Evolutionary conservation across 1,139 yeast species (phyloP).

Genomic region (Yamadazyma epiphylla): DNA sequence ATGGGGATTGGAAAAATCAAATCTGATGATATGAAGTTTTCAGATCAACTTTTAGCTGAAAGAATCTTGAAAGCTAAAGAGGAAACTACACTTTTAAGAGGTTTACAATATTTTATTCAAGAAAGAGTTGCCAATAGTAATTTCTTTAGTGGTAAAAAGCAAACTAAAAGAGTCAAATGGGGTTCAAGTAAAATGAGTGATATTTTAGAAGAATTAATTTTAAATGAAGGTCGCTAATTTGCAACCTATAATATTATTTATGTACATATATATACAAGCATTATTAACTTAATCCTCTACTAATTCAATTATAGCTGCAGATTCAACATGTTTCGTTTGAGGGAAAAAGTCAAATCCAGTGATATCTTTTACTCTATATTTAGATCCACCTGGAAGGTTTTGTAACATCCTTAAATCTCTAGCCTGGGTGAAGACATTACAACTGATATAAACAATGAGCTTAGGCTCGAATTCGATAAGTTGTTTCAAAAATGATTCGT

Average conservation of each 20-base stretch:
- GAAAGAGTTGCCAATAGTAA: slow-evolving; percentile 50
- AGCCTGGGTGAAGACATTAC: slow-evolving; percentile 47
- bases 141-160: slow-evolving; percentile 56
- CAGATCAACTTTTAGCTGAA: slow-evolving; percentile 52
- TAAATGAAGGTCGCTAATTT: slow-evolving; percentile 5
- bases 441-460: slow-evolving; percentile 38
- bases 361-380: slow-evolving; percentile 29
- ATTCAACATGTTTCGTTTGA: slow-evolving; percentile 46
- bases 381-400: slow-evolving; percentile 16
- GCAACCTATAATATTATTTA: too few species aligned
- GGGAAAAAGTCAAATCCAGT: slow-evolving; percentile 48
- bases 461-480: slow-evolving; percentile 35
- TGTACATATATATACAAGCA: slow-evolving; percentile 1
- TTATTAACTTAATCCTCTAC: slow-evolving; percentile 4
- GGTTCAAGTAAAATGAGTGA: slow-evolving; percentile 57
- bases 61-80: slow-evolving; percentile 60
- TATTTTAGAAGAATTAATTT: slow-evolving; percentile 43
- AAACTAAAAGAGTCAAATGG: slow-evolving; percentile 65
- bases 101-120: slow-evolving; percentile 66
- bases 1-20: slow-evolving; percentile 30
- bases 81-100: slow-evolving; percentile 60
- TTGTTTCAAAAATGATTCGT: slow-evolving; percentile 30
- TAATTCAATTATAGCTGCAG: slow-evolving; percentile 35
- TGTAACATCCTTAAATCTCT: slow-evolving; percentile 34
- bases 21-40: slow-evolving; percentile 39